A percentile compares a stretch with the other conserved stretches of the same genome.
Conservation (phyloP, 345 rosid species). For the Stellera chamaejasme region DNA sequence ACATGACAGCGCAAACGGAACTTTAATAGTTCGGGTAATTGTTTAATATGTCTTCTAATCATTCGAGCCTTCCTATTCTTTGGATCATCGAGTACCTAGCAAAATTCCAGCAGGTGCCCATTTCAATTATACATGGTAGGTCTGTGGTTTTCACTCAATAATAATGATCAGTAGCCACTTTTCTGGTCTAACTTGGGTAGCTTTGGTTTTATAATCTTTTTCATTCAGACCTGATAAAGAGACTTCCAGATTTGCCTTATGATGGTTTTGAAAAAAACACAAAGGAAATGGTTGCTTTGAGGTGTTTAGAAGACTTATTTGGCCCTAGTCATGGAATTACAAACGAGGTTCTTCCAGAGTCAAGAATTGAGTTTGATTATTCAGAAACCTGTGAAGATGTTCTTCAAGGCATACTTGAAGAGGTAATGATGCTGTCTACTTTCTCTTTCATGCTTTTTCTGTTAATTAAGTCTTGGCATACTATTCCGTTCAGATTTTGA, state of each 20-base stretch:
- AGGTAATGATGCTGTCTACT: slow-evolving; percentile 18
- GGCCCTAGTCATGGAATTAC: slow-evolving; percentile 8
- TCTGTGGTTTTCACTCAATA: not conserved
- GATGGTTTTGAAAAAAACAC: slow-evolving; percentile 21
- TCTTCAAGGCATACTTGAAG: slow-evolving; percentile 23
- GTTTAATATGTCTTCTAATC: slow-evolving; percentile 12
- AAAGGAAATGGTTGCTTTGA: slow-evolving; percentile 49
- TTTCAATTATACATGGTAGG: slow-evolving; percentile 36
- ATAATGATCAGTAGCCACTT: not conserved
- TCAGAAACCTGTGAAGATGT: slow-evolving; percentile 41
- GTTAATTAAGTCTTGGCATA: not conserved
- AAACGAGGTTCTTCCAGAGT: slow-evolving; percentile 14
- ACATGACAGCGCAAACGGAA: too few species aligned
- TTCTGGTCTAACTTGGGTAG: not conserved
- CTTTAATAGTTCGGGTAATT: not conserved
- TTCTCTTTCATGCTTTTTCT: not conserved
- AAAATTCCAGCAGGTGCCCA: slow-evolving; percentile 23
- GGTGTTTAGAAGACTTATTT: slow-evolving; percentile 50
- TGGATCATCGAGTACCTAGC: slow-evolving; percentile 54
- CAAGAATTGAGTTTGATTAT: slow-evolving; percentile 21
- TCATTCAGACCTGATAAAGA: slow-evolving; percentile 34
- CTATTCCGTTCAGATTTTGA: not conserved
- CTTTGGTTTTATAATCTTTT: slow-evolving; percentile 2
- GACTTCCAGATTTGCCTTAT: slow-evolving; percentile 23
- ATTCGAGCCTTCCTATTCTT: slow-evolving; percentile 31